A percentile compares a stretch with the other conserved stretches of the same genome.
Conservation (phyloP, 2,329 filamentous ascomycete genomes). For the Stemphylium beticola region DNA sequence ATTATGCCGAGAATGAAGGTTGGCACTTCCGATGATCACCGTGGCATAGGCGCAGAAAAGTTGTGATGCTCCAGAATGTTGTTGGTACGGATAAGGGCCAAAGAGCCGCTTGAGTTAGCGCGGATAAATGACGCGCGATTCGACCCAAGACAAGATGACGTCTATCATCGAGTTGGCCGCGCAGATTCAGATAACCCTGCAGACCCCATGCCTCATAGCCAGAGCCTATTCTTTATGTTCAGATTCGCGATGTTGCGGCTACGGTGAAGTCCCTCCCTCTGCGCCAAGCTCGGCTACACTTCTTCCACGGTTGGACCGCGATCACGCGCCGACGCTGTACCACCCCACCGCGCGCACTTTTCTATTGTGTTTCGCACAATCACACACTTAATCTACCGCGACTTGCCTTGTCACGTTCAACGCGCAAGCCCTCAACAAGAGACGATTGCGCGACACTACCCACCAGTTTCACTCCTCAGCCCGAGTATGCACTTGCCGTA, state of each 20-base stretch:
- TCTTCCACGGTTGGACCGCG: conserved; percentile 4
- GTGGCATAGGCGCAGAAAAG: background rate
- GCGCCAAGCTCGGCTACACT: conserved; percentile 20
- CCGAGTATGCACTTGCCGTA: conserved; percentile 37
- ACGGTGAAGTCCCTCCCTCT: background rate
- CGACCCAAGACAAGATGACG: conserved; percentile 18
- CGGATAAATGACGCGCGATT: conserved; percentile 19
- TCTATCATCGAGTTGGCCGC: conserved; percentile 7
- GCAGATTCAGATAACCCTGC: background rate
- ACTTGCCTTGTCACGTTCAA: background rate
- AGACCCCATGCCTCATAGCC: background rate
- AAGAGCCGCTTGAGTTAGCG: conserved; percentile 14
- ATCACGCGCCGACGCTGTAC: conserved; percentile 9
- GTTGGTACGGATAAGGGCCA: background rate
- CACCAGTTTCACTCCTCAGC: background rate
- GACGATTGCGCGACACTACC: background rate
- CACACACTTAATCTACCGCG: conserved; percentile 1
- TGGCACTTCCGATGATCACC: background rate
- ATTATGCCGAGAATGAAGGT: background rate
- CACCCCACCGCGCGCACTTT: conserved; percentile 9
- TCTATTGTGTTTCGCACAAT: conserved; percentile 1
- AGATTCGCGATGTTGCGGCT: conserved; percentile 1
- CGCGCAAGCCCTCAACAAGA: background rate
- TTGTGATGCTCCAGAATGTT: background rate
- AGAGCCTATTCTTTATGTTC: background rate